Percentiles rank a stretch among this genome's conserved stretches.
Conservation (phyloP, 2,329 filamentous ascomycete species). For the Colletotrichum coccodes region DNA sequence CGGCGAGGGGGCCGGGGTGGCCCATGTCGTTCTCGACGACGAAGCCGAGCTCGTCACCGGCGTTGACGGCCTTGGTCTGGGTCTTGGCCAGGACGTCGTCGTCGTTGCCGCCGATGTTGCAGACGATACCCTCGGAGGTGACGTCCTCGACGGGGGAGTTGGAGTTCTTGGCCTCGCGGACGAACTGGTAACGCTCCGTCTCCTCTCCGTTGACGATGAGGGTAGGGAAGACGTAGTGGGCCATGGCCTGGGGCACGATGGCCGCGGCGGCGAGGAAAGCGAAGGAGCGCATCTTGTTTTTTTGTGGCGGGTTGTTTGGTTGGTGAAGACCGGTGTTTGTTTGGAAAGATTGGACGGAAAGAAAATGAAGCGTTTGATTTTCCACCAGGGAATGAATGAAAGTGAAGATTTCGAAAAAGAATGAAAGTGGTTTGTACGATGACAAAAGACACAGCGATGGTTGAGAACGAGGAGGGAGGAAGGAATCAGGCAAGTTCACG, state of each 20-base stretch:
- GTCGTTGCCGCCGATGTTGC: slow-evolving; percentile 50
- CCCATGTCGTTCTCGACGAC: slow-evolving; percentile 45
- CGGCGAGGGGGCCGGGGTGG: slow-evolving; percentile 50
- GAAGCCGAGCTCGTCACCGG: slow-evolving; percentile 55
- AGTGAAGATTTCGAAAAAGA: slow-evolving; percentile 19
- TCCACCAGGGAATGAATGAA: slow-evolving; percentile 31
- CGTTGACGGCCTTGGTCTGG: slow-evolving; percentile 45
- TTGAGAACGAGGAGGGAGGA: slow-evolving; percentile 12
- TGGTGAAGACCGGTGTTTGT: slow-evolving; percentile 6
- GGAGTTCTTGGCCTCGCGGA: slow-evolving; percentile 33
- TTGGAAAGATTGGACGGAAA: slow-evolving; percentile 24
- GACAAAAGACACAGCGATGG: slow-evolving; percentile 28
- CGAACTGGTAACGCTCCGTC: slow-evolving; percentile 34
- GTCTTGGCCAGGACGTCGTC: slow-evolving; percentile 48
- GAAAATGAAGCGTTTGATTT: slow-evolving; percentile 25
- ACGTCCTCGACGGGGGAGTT: slow-evolving; percentile 53
- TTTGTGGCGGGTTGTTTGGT: background rate
- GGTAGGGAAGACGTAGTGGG: slow-evolving; percentile 35
- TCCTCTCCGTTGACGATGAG: slow-evolving; percentile 35
- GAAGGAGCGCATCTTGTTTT: slow-evolving; percentile 18
- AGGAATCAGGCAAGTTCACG: background rate
- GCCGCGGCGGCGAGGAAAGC: slow-evolving; percentile 28
- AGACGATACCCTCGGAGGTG: slow-evolving; percentile 48
- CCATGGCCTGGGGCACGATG: slow-evolving; percentile 30
- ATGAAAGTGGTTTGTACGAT: slow-evolving; percentile 29